Evolutionary conservation across 192 early-diverging fungal genomes (phyloP).

Genomic region (Coemansia sp.): DNA sequence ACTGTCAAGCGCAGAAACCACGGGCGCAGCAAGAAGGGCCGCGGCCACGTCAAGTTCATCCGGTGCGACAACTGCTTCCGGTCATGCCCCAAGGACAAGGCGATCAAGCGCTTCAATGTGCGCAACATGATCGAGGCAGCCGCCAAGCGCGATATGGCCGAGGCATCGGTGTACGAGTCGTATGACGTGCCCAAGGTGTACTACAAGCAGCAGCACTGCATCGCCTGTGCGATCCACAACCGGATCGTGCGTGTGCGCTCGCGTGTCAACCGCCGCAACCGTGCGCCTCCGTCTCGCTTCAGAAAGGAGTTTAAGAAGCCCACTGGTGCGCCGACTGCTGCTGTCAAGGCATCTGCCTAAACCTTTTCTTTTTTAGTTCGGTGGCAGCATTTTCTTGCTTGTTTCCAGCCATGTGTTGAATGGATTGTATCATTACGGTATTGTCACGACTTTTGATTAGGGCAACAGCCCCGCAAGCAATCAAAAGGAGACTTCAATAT

Average conservation of each 20-base stretch:
- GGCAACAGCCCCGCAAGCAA: no score
- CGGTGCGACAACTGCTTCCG: conserved; percentile 99
- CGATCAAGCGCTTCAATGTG: conserved; percentile 98
- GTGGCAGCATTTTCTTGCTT: background rate
- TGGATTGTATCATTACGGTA: no score
- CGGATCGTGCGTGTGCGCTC: conserved; percentile 94
- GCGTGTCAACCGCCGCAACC: conserved; percentile 79
- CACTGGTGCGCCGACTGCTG: conserved; percentile 33
- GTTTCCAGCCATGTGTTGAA: no score
- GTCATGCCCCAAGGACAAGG: conserved; percentile 99
- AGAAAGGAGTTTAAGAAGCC: conserved; percentile 62
- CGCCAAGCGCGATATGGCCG: conserved; percentile 92
- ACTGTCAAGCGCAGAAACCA: conserved; percentile 98
- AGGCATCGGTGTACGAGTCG: conserved; percentile 94
- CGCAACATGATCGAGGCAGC: conserved; percentile 99
- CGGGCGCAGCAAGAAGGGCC: conserved; percentile 98
- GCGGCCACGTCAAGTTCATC: conserved; percentile 96
- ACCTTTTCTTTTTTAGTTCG: background rate
- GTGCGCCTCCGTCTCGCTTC: conserved; percentile 90
- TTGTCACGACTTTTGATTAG: no score
- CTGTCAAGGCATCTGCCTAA: conserved; percentile 43
- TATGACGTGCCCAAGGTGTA: conserved; percentile 98
- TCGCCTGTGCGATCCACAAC: conserved; percentile 90
- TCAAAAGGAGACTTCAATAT: no score
- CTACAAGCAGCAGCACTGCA: conserved; percentile 97